Conservation (phyloP, 192 early-diverging fungal genomes). For the Lobosporangium transversale region DNA sequence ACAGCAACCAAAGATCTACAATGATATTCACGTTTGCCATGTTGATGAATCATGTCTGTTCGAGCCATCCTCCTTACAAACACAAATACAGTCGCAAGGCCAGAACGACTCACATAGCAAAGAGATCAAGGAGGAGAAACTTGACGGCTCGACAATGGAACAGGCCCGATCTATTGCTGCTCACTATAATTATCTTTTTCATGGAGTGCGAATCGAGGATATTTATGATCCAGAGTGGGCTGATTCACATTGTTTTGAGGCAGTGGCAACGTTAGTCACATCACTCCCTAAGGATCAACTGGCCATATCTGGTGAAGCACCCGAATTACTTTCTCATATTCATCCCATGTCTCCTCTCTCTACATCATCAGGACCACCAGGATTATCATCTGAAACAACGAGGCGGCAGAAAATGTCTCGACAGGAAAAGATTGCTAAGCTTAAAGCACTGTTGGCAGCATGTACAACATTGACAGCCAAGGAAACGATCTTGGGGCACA, state of each 20-base stretch:
- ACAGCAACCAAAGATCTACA: conserved; percentile 61
- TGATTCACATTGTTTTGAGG: conserved; percentile 45
- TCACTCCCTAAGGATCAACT: conserved; percentile 41
- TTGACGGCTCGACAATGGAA: conserved; percentile 36
- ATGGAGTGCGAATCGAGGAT: conserved; percentile 69
- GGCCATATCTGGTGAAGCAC: conserved; percentile 30
- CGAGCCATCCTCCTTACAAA: too few species aligned
- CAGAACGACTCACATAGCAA: conserved; percentile 7
- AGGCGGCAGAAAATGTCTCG: conserved; percentile 11
- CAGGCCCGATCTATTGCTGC: conserved; percentile 55
- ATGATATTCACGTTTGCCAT: conserved; percentile 75
- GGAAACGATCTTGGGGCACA: conserved; percentile 73
- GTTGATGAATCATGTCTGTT: conserved; percentile 78
- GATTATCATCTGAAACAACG: background rate
- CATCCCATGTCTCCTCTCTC: conserved; percentile 1
- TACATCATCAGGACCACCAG: background rate
- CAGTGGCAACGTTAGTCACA: conserved; percentile 30
- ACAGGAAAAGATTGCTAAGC: conserved; percentile 49
- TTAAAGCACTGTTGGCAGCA: conserved; percentile 62
- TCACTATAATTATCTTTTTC: conserved; percentile 52
- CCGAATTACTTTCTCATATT: conserved; percentile 34
- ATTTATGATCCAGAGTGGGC: conserved; percentile 65
- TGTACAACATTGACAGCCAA: conserved; percentile 71
- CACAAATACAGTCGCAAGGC: too few species aligned
- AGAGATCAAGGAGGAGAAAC: background rate